Evolutionary conservation across 129 eudicot species (phyloP), one percentile per base, ranked within the genome.

Genomic region (Helianthus tuberosus): DNA sequence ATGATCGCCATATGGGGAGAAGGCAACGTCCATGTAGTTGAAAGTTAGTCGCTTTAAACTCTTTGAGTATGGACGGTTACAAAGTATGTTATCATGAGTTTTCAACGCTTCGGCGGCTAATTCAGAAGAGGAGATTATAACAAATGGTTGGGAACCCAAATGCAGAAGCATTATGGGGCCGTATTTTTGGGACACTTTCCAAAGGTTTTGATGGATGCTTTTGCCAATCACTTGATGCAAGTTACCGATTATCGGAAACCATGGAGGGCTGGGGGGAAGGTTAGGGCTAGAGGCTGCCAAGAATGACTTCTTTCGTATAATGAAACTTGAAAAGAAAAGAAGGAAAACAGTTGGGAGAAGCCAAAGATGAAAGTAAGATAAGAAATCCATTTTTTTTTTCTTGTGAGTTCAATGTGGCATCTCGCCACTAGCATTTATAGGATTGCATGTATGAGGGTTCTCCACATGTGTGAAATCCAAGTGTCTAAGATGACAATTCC

Each of bases 141-240:
- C 50, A 11, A 20, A 20, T 11, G 71, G 71, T 20, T 66, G 54
- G 5, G 29, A 13, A 66, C 57, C 71, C 23, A 43, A 66, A 46
- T 43, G 71, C 5, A 66, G 71, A 66, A 66, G 71, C 39, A 66
- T 66, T 23, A 41, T 17, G 11, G 71, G 71, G 16, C 71, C 71
- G 6, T 66, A 66, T 11, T 66, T 46, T 41, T 16, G 17, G 5
- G 57, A 66, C 16, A 66, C 5, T 1, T 66, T 20, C 71, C 55
- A 44, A 11, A 66, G 17, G 55, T 1, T 11, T 20, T 66, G 17
- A 20, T 44, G 38, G 38, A 10, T 5, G 54, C 10, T 5, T 46
- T 66, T 23, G 20, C 71, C 55, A 2, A 20, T 1, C 0, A 66
- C 5, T 66, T 66, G 71, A 23, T 66, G 71, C 35, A 66, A 12